Base-by-base conservation (phyloP, 306 rosid species). In the Gillenia trifoliata region DNA sequence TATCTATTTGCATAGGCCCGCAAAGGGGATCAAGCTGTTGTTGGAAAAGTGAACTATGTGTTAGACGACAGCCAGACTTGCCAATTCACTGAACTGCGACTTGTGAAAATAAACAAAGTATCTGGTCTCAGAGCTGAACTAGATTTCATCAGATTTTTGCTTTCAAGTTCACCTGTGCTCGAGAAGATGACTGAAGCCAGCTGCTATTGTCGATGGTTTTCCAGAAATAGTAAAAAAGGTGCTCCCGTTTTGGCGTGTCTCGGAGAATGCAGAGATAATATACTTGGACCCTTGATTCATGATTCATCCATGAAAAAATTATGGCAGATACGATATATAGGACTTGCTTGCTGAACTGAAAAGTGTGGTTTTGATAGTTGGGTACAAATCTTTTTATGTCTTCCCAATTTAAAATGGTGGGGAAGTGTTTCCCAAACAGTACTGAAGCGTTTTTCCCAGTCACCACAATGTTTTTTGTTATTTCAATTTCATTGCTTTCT, bases 81-180 rank as follows among this genome's bases (percentile, higher is more conserved):
- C 60, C 70, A 74, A 33, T 61, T 80, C 43, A 13, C 83, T 73
- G 80, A 36, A 40, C 80, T 91, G 63, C 84, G 71, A 40, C 43
- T 19, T 25, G 92, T 87, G 80, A 83, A 78, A 77, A 62, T 87
- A 70, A 77, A 64, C 26, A 81, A 84, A 68, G 55, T 85, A 43
- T 52, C 75, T 72, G 88, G 84, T 41, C 50, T 26, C 40, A 78
- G 82, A 75, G 26, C 82, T 15, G 93, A 91, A 43, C 20, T 87
- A 40, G 86, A 84, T 76, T 80, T 91, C 41, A 82, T 91, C 81
- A 68, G 17, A 29, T 74, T 85, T 71, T 64, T 88, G 68, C 89
- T 91, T 71, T 72, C 54, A 55, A 45, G 68, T 73, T 85, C 89
- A 25, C 88, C 86, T 0, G 72, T 71, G 65, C 88, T 91, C 26